Evolutionary conservation across 306 rosid genomes (phyloP), one percentile per base, ranked within the genome.

Genomic region (Castanopsis chinensis): DNA sequence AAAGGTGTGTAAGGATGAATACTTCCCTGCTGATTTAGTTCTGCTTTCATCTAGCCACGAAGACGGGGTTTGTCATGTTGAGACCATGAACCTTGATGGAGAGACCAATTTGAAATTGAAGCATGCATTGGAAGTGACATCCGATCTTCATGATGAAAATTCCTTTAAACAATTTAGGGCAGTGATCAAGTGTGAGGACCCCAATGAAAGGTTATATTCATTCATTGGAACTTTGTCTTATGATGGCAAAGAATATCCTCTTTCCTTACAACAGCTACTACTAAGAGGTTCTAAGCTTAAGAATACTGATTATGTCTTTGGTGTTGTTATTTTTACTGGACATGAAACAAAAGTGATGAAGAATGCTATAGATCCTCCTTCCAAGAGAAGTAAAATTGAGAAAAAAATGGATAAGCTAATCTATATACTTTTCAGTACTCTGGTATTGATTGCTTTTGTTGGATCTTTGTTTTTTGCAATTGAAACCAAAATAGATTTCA

Each of bases 31-130:
- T 41, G 98, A 93, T 89, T 83, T 93, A 78, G 83, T 91, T 79
- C 83, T 93, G 81, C 92, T 93, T 83, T 91, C 93, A 1, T 93
- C 98, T 13, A 86, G 89, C 83, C 82, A 89, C 10, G 92, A 77
- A n/a, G 98, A 90, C 64, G 95, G 98, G 11, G 84, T 93, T 81
- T 93, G 97, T 82, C 90, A 91, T 81, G 98, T 93, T 12, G 98
- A 93, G 77, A 93, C 98, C 17, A 90, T 90, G 97, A 93, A 93
- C 84, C 97, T 93, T 67, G 98, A 93, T 63, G 98, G 98, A 81
- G 98, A 93, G 85, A 93, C 98, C 41, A 93, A 93, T 89, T 89
- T 93, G 72, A 93, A 93, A 77, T 25, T 93, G 82, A 93, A 93
- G 89, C 93, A 85, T 30, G 80, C 96, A 33, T 86, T 93, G 89